Conservation (phyloP, 2,329 filamentous ascomycete genomes). For the Aureobasidium namibiae region DNA sequence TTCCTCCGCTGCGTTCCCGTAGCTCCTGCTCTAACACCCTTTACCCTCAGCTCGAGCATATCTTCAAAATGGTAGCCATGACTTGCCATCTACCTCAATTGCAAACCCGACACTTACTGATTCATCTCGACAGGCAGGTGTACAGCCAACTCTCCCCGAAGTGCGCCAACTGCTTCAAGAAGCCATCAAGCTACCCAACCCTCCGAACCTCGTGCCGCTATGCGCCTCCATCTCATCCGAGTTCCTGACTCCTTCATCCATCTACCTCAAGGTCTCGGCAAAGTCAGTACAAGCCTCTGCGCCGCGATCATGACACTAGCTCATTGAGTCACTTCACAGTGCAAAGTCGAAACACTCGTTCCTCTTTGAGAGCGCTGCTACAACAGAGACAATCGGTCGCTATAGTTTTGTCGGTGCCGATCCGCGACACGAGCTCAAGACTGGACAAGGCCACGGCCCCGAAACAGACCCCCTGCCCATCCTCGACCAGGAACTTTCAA, state of each 20-base stretch:
- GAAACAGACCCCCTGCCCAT: conserved; percentile 75
- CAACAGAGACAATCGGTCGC: conserved; percentile 81
- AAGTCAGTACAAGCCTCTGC: conserved; percentile 46
- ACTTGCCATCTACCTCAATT: not conserved
- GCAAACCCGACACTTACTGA: not conserved
- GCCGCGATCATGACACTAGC: conserved; percentile 14
- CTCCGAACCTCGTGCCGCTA: conserved; percentile 72
- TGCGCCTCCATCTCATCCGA: conserved; percentile 83
- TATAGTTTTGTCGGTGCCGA: conserved; percentile 85
- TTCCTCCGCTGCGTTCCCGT: not conserved
- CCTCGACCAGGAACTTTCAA: conserved; percentile 71
- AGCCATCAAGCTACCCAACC: conserved; percentile 43
- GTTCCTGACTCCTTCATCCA: conserved; percentile 86
- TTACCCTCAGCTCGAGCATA: not conserved
- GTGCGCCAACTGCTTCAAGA: conserved; percentile 49
- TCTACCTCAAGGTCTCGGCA: conserved; percentile 83
- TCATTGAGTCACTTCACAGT: conserved; percentile 23
- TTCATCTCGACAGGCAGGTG: conserved; percentile 22
- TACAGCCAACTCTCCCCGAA: conserved; percentile 55
- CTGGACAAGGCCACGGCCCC: conserved; percentile 78
- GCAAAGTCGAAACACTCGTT: conserved; percentile 73
- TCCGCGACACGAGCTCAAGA: conserved; percentile 70
- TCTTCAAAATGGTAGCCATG: not conserved
- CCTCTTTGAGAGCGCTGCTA: conserved; percentile 89
- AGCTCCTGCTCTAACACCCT: not conserved